Conservation (phyloP, 495 filamentous ascomycete species). For the Trichocladium uniseriatum region DNA sequence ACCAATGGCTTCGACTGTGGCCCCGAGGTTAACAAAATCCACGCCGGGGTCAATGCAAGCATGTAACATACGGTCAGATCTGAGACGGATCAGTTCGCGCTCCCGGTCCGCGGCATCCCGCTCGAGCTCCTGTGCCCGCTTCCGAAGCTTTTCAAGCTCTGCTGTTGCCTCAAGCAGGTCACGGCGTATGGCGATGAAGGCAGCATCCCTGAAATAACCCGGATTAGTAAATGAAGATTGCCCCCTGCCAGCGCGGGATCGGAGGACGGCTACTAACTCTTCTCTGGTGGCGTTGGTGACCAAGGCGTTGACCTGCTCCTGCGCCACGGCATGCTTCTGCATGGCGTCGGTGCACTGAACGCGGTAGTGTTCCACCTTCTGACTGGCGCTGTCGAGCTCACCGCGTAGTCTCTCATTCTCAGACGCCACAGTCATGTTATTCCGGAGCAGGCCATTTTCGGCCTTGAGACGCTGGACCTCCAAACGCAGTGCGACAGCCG, state of each 20-base stretch:
- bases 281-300: constrained; percentile 37
- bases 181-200: constrained; percentile 30
- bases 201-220: constrained; percentile 32
- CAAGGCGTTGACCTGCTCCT: constrained; percentile 42
- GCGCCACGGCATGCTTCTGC: constrained; percentile 41
- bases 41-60: not conserved
- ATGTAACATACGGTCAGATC: constrained; percentile 28
- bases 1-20: constrained; percentile 38
- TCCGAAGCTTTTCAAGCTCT: constrained; percentile 30
- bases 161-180: constrained; percentile 24
- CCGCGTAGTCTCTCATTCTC: constrained; percentile 40
- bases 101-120: constrained; percentile 35
- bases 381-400: constrained; percentile 38
- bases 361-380: constrained; percentile 33
- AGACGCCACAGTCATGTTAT: constrained; percentile 38
- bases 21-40: constrained; percentile 9
- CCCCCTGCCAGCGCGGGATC: constrained; percentile 14
- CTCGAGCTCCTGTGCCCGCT: constrained; percentile 36
- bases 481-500: constrained; percentile 25
- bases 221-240: constrained; percentile 28
- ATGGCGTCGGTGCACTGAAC: constrained; percentile 38
- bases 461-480: constrained; percentile 45
- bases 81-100: constrained; percentile 35
- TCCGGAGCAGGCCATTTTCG: constrained; percentile 44
- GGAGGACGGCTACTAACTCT: constrained; percentile 38